A percentile compares a stretch with the other conserved stretches of the same genome.
These are phyloP conservation scores for Hsuehochloa calcarea DNA, from an alignment of 176 grass and related monocot genomes.

Conservation along the genomic window DNA sequence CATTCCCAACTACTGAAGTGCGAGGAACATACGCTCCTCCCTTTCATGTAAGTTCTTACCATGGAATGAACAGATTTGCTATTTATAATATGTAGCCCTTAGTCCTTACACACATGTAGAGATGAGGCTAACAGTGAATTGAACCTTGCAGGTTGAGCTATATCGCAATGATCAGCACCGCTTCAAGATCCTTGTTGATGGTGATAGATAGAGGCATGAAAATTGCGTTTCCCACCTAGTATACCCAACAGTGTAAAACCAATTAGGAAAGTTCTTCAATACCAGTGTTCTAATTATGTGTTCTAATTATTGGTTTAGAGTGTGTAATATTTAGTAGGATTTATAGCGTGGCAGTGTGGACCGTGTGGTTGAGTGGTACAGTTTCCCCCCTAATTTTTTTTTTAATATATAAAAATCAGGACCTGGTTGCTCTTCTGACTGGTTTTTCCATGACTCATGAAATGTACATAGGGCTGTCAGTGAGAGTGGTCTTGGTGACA, in stretches of 20 bases:
- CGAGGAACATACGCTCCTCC: conserved; percentile 83
- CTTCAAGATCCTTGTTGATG: conserved; percentile 89
- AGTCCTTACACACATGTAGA: neutral
- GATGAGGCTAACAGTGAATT: conserved; percentile 8
- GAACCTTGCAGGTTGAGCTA: conserved; percentile 70
- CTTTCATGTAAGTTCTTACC: conserved; percentile 69
- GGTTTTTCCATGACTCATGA: conserved; percentile 18
- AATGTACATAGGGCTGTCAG: conserved; percentile 41
- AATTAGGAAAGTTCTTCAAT: conserved; percentile 4
- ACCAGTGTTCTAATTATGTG: neutral
- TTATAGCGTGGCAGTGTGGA: conserved; percentile 25
- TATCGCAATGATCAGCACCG: conserved; percentile 79
- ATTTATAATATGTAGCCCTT: neutral
- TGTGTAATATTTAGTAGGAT: conserved; percentile 46
- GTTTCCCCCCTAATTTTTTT: neutral
- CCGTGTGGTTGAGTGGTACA: neutral
- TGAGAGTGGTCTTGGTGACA: conserved; percentile 6
- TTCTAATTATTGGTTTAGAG: conserved; percentile 19
- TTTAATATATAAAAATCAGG: conserved; percentile 9
- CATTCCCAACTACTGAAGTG: conserved; percentile 74
- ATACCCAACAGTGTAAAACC: neutral
- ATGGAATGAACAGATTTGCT: neutral
- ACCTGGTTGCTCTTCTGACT: conserved; percentile 1
- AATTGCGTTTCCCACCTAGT: neutral
- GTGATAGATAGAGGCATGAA: conserved; percentile 71